Evolutionary conservation across 148 eudicot genomes (phyloP), one percentile per base, ranked within the genome.

Genomic region (Chenopodium suecicum): DNA sequence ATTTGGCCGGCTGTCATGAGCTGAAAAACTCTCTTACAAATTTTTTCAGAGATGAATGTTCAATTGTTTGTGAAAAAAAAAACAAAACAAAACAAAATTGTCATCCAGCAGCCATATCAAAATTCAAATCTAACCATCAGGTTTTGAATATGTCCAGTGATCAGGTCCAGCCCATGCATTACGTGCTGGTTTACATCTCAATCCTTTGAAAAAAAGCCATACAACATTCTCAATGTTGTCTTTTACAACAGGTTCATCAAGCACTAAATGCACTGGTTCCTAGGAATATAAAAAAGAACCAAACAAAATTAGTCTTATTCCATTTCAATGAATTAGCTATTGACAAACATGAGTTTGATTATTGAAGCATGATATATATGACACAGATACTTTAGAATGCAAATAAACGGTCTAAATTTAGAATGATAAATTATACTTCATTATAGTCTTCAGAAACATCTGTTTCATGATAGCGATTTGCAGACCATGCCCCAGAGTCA

Each of bases 101-200:
- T 77, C 14, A 16, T 70, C 47, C 20, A 34, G 20, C 34, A 70
- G 60, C 9, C 64, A 16, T 58, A 58, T 19, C 63, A 58, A 58
- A 17, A 67, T 14, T 19, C n/a, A 58, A 58, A 58, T 52, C 81
- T 73, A 41, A 93, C 98, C 93, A 88, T 90, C 90, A 25, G 83
- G 77, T 77, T 92, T 95, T 60, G 89, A 86, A 79, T 88, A 95
- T 85, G 90, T 95, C 98, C 98, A 95, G 69, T 93, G 98, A 81
- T 93, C 92, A 71, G 98, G 97, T 77, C 98, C 98, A 65, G 98
- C 98, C 98, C 98, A 95, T 3, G 94, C 94, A 87, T 95, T 95
- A 77, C 84, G 91, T 62, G 86, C 89, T 71, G 90, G 89, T 31
- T 86, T 80, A 78, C 86, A 84, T 34, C 96, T 92, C 83, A 89